These are phyloP conservation scores for Stentor roeselii DNA, from an alignment of 73 alveolate genomes.

Conservation along the genomic window DNA sequence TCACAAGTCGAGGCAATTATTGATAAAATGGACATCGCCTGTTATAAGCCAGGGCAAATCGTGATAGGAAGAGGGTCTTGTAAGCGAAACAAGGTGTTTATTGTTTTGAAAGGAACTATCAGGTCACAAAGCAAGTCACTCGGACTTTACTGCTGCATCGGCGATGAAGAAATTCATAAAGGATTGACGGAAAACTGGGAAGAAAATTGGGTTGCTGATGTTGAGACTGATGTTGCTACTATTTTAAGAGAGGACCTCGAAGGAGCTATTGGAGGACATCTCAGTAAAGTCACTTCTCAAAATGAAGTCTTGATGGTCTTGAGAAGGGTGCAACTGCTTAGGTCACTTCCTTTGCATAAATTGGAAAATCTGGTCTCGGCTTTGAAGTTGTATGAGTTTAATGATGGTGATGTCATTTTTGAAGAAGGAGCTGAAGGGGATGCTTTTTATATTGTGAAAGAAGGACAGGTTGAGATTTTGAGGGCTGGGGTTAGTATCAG, in stretches of 20 bases:
- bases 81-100: neutral
- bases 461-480: slow-evolving; percentile 67
- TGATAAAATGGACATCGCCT: slow-evolving; percentile 35
- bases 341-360: slow-evolving; percentile 38
- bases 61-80: slow-evolving; percentile 34
- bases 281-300: slow-evolving; percentile 6
- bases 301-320: slow-evolving; percentile 32
- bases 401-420: slow-evolving; percentile 55
- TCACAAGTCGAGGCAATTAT: slow-evolving; percentile 45
- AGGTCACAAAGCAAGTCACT: neutral
- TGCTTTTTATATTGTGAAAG: slow-evolving; percentile 67
- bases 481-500: slow-evolving; percentile 51
- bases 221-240: slow-evolving; percentile 22
- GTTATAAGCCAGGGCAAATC: slow-evolving; percentile 39
- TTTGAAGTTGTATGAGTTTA: slow-evolving; percentile 35
- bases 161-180: neutral
- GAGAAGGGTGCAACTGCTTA: slow-evolving; percentile 41
- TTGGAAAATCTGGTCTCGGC: slow-evolving; percentile 42
- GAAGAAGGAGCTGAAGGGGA: slow-evolving; percentile 81
- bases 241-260: neutral
- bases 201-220: slow-evolving; percentile 18
- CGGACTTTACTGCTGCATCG: neutral
- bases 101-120: slow-evolving; percentile 21
- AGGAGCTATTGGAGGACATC: slow-evolving; percentile 24
- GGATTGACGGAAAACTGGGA: neutral